phyloP scores from a whole-genome alignment of 768 basidiomycete species.

The Tricholoma saponaceum region DNA sequence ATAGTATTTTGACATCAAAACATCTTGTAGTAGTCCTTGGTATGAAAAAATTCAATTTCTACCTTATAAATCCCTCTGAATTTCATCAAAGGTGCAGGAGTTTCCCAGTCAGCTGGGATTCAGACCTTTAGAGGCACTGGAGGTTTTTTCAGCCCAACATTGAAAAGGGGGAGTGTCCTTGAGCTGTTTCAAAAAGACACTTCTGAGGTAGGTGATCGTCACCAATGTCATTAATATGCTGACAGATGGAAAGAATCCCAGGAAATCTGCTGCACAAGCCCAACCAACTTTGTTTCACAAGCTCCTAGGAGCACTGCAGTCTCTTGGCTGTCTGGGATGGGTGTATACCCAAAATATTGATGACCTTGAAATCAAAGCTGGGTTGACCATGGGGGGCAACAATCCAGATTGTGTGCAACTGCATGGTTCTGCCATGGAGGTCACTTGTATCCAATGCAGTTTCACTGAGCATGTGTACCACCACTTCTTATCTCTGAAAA shows the following conservation, averaged over 20 bases:
- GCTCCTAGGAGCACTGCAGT: neutral
- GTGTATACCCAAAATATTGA: neutral
- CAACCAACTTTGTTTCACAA: neutral
- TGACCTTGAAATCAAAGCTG: too few species aligned
- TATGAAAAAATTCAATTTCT: neutral
- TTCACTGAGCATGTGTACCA: neutral
- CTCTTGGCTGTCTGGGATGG: neutral
- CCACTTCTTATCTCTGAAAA: neutral
- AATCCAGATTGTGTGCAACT: neutral
- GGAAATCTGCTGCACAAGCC: neutral
- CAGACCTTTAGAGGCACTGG: neutral
- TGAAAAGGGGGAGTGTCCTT: neutral
- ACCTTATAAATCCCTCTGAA: neutral
- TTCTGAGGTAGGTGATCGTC: neutral
- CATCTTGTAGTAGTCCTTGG: neutral
- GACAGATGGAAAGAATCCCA: neutral
- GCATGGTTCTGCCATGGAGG: neutral
- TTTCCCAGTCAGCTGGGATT: neutral
- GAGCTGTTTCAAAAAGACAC: neutral
- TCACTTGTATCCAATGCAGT: neutral
- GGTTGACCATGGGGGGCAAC: too few species aligned
- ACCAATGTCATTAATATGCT: neutral
- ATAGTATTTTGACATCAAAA: neutral
- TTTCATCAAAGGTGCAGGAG: neutral
- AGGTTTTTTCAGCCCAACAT: neutral